Evolutionary conservation across 139 green algal genomes (phyloP), one percentile per base, ranked within the genome.

Genomic region (Volvox reticuliferus): DNA sequence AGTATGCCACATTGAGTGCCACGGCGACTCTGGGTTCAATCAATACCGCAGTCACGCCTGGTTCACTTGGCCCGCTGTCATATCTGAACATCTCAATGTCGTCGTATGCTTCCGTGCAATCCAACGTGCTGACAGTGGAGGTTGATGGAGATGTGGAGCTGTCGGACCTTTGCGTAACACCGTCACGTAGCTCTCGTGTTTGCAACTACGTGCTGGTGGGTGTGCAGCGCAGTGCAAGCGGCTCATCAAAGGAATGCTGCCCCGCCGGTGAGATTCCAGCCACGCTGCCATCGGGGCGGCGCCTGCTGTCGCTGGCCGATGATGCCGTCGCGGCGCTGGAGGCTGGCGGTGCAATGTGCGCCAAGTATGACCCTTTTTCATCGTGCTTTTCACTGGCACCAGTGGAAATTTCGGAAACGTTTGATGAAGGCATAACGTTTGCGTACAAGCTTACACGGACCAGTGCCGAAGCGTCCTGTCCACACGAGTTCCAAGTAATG

Each of bases 391-490:
- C 75, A 0, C 3, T 91, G 17, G 35, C 61, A 1, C n/a, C 71
- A 6, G 62, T 91, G 24, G 87, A 91, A 77, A 24, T 91, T 17
- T 77, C 61, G 21, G 87, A 91, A 62, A 86, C 87, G 5, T 91
- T 85, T 62, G 87, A 91, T 17, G 87, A 85, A 63, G 87, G 87
- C 76, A 78, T 50, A 24, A 91, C 87, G 2, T 86, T 69, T 32
- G 16, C 61, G 9, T 91, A 67, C 76, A 86, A 91, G 87, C 87
- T 91, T 26, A 91, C 87, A 19, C 87, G 87, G 61, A 91, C 87
- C 62, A 36, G 61, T 55, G 18, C 76, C 32, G 22, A 19, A 12
- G n/a, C 62, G 17, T n/a, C n/a, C 19, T 91, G 87, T 55, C 76
- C 87, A n/a, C 24, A 18, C 5, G 87, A 91, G 76, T 86, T 91